Evolutionary conservation across 345 rosid genomes (phyloP), one percentile per base, ranked within the genome.

Genomic region (Hibiscus trionum): DNA sequence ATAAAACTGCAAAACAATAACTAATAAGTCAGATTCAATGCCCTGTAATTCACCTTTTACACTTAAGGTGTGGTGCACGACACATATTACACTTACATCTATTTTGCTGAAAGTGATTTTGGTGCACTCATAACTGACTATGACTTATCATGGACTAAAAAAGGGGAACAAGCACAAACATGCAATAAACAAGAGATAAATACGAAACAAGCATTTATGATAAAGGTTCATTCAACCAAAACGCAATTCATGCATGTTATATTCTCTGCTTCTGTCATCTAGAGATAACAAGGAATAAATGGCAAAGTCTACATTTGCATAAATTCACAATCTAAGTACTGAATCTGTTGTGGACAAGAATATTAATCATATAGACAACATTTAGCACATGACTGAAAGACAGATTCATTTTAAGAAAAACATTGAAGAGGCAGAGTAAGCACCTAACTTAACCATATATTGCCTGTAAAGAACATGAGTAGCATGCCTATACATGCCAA

Each of bases 1-100:
- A 88, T 82, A 76, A 84, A 95, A 44, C 99, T 95, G 84, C 85
- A 84, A 37, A 77, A 10, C 42, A 57, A 14, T 19, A 50, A 63
- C 46, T 16, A 50, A 26, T 11, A 60, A 71, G 73, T 55, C 27
- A 72, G 68, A 59, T n/a, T 70, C 37, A 4, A 52, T 35, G 24
- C 16, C 42, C 27, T 49, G 44, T 19, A 61, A 72, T 59, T 59
- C 71, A 66, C 7, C 15, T 12, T 26, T 46, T 24, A 47, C 53
- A 14, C 35, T 66, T 10, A 46, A 12, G 16, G 52, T 19, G 4
- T 12, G 33, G 17, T 65, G 7, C 46, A 42, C 11, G 9, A 42
- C 46, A 42, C 46, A 10, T 42, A 8, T 0, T 42, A 42, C 46
- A 42, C 46, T 42, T 42, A 42, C 11, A 42, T 42, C 11, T 42